phyloP scores from a whole-genome alignment of 306 rosid species.

The Vigna hirtella region DNA sequence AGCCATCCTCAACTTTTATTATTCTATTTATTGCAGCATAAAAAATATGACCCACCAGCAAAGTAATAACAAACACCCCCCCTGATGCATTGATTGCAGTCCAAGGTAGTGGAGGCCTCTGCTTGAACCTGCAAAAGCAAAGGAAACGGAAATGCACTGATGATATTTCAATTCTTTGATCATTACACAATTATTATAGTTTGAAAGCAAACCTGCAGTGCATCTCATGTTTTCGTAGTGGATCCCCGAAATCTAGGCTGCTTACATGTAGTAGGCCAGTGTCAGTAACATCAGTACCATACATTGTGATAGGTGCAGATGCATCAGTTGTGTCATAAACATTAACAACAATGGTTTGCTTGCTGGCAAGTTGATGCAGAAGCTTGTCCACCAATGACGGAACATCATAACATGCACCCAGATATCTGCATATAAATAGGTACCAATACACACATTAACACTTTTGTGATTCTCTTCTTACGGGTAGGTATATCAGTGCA shows the following conservation, averaged over 20 bases:
- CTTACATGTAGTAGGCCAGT: constrained; percentile 78
- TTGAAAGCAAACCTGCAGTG: constrained; percentile 84
- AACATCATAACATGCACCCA: constrained; percentile 95
- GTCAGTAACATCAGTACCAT: constrained; percentile 78
- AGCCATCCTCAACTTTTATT: constrained; percentile 87
- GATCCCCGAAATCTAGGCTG: constrained; percentile 92
- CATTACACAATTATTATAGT: constrained; percentile 20
- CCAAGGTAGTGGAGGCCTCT: constrained; percentile 80
- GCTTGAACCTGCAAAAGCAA: constrained; percentile 73
- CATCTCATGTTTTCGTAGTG: constrained; percentile 95
- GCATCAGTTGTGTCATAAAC: constrained; percentile 90
- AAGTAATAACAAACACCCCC: constrained; percentile 76
- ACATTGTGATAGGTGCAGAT: constrained; percentile 80
- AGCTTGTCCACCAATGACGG: constrained; percentile 98
- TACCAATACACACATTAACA: constrained; percentile 39
- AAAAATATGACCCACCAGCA: constrained; percentile 85
- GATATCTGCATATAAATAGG: constrained; percentile 62
- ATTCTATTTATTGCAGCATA: constrained; percentile 79
- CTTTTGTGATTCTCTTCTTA: constrained; percentile 2
- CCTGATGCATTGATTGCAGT: constrained; percentile 68
- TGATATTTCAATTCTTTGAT: constrained; percentile 29
- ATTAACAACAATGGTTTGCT: constrained; percentile 94
- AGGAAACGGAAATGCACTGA: not conserved
- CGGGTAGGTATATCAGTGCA: not conserved
- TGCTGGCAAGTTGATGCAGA: constrained; percentile 97